Base-by-base conservation (phyloP, 1,139 yeast species). In the Suhomyces bolitotheri region DNA sequence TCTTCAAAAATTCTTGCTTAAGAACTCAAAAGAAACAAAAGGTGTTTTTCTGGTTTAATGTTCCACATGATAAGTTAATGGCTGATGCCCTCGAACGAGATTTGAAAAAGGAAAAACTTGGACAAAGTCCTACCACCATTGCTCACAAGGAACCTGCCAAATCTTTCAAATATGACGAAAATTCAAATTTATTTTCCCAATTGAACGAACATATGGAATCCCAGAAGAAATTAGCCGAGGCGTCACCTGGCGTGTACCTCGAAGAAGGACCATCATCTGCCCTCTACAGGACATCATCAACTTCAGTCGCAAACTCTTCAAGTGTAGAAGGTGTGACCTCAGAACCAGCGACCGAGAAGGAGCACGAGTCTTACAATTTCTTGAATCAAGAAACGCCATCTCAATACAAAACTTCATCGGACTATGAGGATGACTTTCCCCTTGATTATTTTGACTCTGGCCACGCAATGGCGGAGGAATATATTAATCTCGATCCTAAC, bases 21-120 rank as follows among this genome's bases (percentile, higher is more conserved):
- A 74, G 96, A 49, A 92, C 98, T 1, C 97, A 92, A 54, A 92
- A 92, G 71, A 92, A 92, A 56, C 98, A 92, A 58, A 92, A 92
- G 58, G 97, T 92, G 25, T 92, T 92, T 57, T 89, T 83, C 58
- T 92, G 98, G 98, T 90, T 86, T 58, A 84, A 90, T 54, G 97
- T 92, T 6, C 92, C 94, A 27, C 97, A 92, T 62, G 97, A 92
- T 56, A 82, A 86, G 53, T 65, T 92, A 33, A 90, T 92, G 75
- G 81, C 92, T 3, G 98, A 92, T 60, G 97, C 97, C 1, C 65
- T 92, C 37, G 97, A 90, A 60, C 71, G 98, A 50, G 98, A 92
- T 54, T 64, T 90, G 55, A 89, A 89, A 58, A 82, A 87, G 53
- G 97, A 90, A 51, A 59, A 65, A 30, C 40, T 66, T 22, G 71